phyloP scores from a whole-genome alignment of 176 grass and related monocot genomes.

The Aegilops tauschii region DNA sequence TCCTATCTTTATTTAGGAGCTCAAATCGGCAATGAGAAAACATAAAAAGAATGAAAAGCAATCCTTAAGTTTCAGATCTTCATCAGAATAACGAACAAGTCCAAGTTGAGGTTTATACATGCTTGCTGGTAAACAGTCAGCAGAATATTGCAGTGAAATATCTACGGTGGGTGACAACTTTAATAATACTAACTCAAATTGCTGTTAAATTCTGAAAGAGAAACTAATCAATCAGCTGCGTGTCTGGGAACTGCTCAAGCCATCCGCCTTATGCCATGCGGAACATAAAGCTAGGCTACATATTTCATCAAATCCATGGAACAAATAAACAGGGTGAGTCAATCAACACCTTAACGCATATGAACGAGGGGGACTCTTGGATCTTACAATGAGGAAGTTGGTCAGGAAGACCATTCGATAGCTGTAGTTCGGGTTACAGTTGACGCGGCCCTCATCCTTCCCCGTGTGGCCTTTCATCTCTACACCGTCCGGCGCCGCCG shows the following conservation, averaged over 20 bases:
- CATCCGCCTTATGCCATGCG: neutral
- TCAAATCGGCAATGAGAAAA: neutral
- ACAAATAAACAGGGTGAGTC: neutral
- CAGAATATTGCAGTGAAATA: neutral
- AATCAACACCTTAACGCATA: neutral
- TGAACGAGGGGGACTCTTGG: neutral
- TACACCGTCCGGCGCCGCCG: neutral
- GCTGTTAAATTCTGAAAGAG: neutral
- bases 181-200: neutral
- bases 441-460: neutral
- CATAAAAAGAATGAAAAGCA: neutral
- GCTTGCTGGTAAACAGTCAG: neutral
- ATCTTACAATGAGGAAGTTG: slow-evolving; percentile 1
- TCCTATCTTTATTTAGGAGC: neutral
- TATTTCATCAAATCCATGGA: neutral
- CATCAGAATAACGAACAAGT: neutral
- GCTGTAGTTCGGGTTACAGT: neutral
- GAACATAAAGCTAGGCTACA: neutral
- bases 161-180: neutral
- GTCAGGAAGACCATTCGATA: neutral
- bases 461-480: neutral
- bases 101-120: neutral
- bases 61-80: neutral
- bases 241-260: neutral
- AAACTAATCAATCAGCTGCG: neutral